Conservation (phyloP, 139 green algal genomes). For the Picochlorum sp. region DNA sequence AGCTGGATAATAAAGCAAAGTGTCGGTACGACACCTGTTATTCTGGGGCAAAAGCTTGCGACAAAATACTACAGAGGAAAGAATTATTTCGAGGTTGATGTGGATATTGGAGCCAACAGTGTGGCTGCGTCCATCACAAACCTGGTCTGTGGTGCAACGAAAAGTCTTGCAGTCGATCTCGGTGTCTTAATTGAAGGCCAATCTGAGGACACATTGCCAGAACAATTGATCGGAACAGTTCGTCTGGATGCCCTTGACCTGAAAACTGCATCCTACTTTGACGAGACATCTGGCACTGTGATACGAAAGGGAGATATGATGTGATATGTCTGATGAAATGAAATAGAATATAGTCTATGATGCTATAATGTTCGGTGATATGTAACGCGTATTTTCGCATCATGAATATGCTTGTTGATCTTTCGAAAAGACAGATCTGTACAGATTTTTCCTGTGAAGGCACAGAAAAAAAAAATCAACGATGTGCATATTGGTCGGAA, state of each 20-base stretch:
- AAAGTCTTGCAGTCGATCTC: slow-evolving; percentile 27
- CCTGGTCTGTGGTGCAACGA: slow-evolving; percentile 30
- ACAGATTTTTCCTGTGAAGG: no score
- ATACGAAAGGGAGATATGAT: slow-evolving; percentile 3
- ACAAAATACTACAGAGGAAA: slow-evolving; percentile 34
- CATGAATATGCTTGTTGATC: no score
- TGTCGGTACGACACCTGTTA: slow-evolving; percentile 55
- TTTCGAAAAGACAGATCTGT: no score
- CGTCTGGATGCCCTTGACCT: slow-evolving; percentile 13
- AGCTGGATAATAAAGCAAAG: slow-evolving; percentile 60
- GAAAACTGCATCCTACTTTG: slow-evolving; percentile 22
- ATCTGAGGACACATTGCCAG: slow-evolving; percentile 20
- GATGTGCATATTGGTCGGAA: no score
- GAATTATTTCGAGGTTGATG: slow-evolving; percentile 34
- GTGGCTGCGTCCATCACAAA: slow-evolving; percentile 29
- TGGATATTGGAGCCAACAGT: slow-evolving; percentile 30
- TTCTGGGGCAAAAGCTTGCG: slow-evolving; percentile 56
- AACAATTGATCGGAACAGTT: slow-evolving; percentile 31
- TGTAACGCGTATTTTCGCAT: no score
- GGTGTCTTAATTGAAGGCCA: slow-evolving; percentile 31
- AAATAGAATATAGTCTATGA: no score
- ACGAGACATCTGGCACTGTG: slow-evolving; percentile 18
- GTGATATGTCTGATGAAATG: no score
- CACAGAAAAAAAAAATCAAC: no score
- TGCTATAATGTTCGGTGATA: no score